Conservation (phyloP, 148 eudicot species). For the Agrostemma githago region DNA sequence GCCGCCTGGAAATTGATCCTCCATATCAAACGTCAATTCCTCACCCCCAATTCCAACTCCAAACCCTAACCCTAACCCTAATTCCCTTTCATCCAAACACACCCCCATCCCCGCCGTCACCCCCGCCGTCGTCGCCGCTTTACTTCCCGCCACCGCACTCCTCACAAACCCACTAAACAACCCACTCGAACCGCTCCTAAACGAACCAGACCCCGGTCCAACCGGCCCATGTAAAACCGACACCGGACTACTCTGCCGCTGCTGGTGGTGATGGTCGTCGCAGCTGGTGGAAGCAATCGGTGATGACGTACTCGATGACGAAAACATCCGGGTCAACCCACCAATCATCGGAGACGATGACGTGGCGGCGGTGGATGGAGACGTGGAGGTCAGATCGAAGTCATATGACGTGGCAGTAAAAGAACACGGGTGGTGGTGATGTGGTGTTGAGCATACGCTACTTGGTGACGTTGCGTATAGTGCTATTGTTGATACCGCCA, state of each 20-base stretch:
- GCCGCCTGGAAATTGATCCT: slow-evolving; percentile 37
- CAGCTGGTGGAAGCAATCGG: slow-evolving; percentile 12
- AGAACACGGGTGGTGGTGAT: neutral
- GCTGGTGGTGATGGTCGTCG: neutral
- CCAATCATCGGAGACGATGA: neutral
- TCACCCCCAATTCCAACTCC: slow-evolving; percentile 16
- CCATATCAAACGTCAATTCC: slow-evolving; percentile 74
- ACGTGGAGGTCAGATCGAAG: neutral
- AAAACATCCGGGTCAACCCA: neutral
- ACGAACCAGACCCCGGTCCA: slow-evolving; percentile 29
- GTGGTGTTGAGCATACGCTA: neutral
- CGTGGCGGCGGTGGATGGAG: slow-evolving; percentile 5
- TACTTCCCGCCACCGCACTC: slow-evolving; percentile 47
- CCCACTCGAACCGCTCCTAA: slow-evolving; percentile 33
- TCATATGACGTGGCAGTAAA: neutral
- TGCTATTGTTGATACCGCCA: slow-evolving; percentile 10
- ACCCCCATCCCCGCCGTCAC: slow-evolving; percentile 56
- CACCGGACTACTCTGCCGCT: neutral
- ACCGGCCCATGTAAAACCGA: slow-evolving; percentile 6
- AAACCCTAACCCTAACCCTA: slow-evolving; percentile 21
- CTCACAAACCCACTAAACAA: slow-evolving; percentile 58
- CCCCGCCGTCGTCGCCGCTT: slow-evolving; percentile 51
- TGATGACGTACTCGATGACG: neutral
- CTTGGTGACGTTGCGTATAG: slow-evolving; percentile 1
- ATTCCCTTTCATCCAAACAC: slow-evolving; percentile 40